These are phyloP conservation scores for Vanrija sp. DNA, from an alignment of 1,284 basidiomycete species.

Conservation along the genomic window DNA sequence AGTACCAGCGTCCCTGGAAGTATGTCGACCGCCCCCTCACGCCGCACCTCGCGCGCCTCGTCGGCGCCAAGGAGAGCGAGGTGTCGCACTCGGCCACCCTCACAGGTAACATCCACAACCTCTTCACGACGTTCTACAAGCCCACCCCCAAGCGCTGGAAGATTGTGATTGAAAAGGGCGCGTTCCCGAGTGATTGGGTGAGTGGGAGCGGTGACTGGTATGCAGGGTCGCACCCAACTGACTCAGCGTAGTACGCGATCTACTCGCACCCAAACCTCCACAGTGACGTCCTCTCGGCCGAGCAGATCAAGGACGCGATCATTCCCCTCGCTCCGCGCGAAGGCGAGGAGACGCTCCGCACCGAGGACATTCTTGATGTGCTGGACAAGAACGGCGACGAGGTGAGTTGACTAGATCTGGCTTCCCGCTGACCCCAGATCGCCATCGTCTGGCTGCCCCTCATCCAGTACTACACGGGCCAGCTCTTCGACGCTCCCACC, in stretches of 20 bases:
- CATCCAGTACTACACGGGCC: slow-evolving; percentile 97
- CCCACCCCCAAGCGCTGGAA: slow-evolving; percentile 78
- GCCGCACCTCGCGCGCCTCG: slow-evolving; percentile 72
- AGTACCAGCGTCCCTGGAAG: slow-evolving; percentile 77
- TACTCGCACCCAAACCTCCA: slow-evolving; percentile 78
- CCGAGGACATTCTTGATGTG: slow-evolving; percentile 77
- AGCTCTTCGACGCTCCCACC: slow-evolving; percentile 79
- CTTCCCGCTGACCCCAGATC: slow-evolving; percentile 52
- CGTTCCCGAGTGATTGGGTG: slow-evolving; percentile 94
- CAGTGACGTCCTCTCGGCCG: slow-evolving; percentile 64
- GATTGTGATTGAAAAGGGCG: slow-evolving; percentile 89
- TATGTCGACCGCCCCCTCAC: slow-evolving; percentile 69
- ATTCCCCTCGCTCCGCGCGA: slow-evolving; percentile 72
- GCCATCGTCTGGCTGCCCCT: slow-evolving; percentile 86
- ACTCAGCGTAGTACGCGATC: slow-evolving; percentile 74
- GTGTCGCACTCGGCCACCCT: slow-evolving; percentile 91
- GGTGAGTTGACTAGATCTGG: slow-evolving; percentile 19
- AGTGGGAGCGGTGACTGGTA: slow-evolving; percentile 29
- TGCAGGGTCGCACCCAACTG: neutral
- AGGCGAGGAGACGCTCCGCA: slow-evolving; percentile 82
- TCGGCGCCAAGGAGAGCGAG: slow-evolving; percentile 83
- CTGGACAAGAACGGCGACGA: slow-evolving; percentile 67
- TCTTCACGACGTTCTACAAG: slow-evolving; percentile 91
- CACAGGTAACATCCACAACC: slow-evolving; percentile 89
- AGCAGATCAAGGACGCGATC: slow-evolving; percentile 57